phyloP scores from a whole-genome alignment of 495 filamentous ascomycete genomes.

The Xylaria bambusicola region DNA sequence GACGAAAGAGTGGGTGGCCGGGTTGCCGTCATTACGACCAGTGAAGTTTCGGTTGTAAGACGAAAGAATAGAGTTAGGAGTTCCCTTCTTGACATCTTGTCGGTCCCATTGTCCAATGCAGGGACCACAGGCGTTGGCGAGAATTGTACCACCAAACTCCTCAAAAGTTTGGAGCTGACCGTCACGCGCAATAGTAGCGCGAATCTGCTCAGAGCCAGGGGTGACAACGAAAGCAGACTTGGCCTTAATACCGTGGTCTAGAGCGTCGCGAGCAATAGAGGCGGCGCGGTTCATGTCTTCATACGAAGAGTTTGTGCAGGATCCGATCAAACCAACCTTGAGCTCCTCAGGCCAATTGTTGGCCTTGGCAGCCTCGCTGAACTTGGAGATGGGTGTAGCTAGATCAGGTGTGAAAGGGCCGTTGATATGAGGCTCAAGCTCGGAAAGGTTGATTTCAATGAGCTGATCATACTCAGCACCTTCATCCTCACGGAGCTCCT shows the following conservation, averaged over 20 bases:
- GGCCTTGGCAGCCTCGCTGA: constrained; percentile 87
- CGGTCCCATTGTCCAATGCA: constrained; percentile 91
- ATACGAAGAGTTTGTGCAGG: constrained; percentile 99
- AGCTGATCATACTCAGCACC: constrained; percentile 96
- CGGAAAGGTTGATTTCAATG: constrained; percentile 90
- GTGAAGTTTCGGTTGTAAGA: constrained; percentile 99
- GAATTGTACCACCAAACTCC: constrained; percentile 93
- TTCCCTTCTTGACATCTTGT: constrained; percentile 92
- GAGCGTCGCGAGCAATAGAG: constrained; percentile 91
- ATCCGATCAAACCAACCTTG: constrained; percentile 95
- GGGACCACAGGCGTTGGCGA: constrained; percentile 93
- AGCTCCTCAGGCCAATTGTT: constrained; percentile 98
- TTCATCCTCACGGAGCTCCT: constrained; percentile 86
- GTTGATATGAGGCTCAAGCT: constrained; percentile 98
- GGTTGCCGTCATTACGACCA: constrained; percentile 98
- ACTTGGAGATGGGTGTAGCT: constrained; percentile 96
- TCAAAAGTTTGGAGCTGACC: constrained; percentile 96
- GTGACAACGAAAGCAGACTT: constrained; percentile 94
- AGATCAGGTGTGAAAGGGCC: constrained; percentile 99
- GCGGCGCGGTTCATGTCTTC: constrained; percentile 98
- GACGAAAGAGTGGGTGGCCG: constrained; percentile 97
- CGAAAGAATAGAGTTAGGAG: constrained; percentile 92
- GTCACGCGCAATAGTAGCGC: constrained; percentile 91
- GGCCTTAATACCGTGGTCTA: constrained; percentile 90
- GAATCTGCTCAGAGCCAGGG: constrained; percentile 96